Percentiles rank a stretch among this genome's conserved stretches.
Conservation (phyloP, 1,284 basidiomycete genomes). For the Ustilago loliicola region DNA sequence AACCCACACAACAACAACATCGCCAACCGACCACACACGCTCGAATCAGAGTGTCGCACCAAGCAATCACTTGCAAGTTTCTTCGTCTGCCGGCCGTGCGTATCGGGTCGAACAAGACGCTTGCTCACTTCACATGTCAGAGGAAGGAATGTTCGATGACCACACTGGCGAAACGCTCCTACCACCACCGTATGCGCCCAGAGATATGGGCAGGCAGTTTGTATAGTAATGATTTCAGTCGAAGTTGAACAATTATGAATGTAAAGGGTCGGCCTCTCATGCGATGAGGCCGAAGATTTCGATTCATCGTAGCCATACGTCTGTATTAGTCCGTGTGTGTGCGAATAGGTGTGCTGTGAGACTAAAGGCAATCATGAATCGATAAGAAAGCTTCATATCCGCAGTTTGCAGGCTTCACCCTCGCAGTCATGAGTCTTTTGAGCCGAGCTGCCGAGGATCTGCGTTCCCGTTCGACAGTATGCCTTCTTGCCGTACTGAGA, state of each 20-base stretch:
- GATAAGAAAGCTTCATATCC: too few species aligned
- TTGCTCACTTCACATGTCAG: constrained; percentile 32
- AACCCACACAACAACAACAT: not conserved
- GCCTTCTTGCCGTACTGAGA: too few species aligned
- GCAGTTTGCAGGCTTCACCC: too few species aligned
- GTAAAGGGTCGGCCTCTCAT: constrained; percentile 4
- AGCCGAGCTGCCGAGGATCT: too few species aligned
- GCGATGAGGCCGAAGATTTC: not conserved
- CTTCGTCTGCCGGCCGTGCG: constrained; percentile 8
- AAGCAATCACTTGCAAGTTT: not conserved
- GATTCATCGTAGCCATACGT: not conserved
- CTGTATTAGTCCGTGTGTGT: too few species aligned
- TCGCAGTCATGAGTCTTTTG: too few species aligned
- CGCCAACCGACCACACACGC: not conserved
- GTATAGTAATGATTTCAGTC: constrained; percentile 9
- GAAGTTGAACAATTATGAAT: not conserved
- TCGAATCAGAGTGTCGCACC: not conserved
- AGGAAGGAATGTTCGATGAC: constrained; percentile 38
- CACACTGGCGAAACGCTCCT: constrained; percentile 39
- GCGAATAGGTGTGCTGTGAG: too few species aligned
- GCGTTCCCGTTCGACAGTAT: too few species aligned
- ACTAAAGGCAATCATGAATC: too few species aligned
- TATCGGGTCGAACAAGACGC: constrained; percentile 43
- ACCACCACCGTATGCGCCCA: constrained; percentile 41
- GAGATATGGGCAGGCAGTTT: constrained; percentile 31